Base-by-base conservation (phyloP, 2,329 filamentous ascomycete species). In the Thermoascus crustaceus region DNA sequence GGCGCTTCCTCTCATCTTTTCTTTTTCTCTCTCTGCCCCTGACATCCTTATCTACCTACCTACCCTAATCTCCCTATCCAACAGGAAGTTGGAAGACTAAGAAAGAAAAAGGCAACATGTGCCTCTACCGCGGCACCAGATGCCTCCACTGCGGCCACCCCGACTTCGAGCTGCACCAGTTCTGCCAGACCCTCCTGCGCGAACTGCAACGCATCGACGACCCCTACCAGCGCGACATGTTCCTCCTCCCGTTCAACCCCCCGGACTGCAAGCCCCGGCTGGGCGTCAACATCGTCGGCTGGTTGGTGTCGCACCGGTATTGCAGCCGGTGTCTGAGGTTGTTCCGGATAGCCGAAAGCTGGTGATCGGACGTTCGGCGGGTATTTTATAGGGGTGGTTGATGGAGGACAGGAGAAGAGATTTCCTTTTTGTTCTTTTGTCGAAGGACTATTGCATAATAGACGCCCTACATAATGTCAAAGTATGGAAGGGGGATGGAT, bases 191-290 rank as follows among this genome's bases (percentile, higher is more conserved):
- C 4, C 32, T 53, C 5, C 34, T 48, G 7, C 8, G 26, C n/a
- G 49, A 57, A 23, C 41, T 61, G 1, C 38, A 45, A 7, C 52
- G 50, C 2, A 59, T 60, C 37, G 54, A 58, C 13, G 49, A 58
- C 21, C 46, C 52, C 0, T 25, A 35, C 1, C 31, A 53, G 22
- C 45, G 45, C 2, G 34, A 34, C 1, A 25, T 31, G 11, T 41
- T 33, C 13, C 33, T 38, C n/a, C 37, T 47, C 5, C 38, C 40
- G 5, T 47, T 43, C 18, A 29, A 43, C 11, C 32, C 23, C 13
- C 38, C 22, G 3, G 14, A 34, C 7, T 45, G 40, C 30, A 25
- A 14, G 10, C 47, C 47, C 11, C 29, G 30, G 7, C 20, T 16
- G 5, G 16, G 24, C 3, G 5, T 17, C 11, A 46, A 46, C 34